Evolutionary conservation across 352 stramenopile genomes (phyloP), one percentile per base, ranked within the genome.

Genomic region (Globisporangium orthogonon): DNA sequence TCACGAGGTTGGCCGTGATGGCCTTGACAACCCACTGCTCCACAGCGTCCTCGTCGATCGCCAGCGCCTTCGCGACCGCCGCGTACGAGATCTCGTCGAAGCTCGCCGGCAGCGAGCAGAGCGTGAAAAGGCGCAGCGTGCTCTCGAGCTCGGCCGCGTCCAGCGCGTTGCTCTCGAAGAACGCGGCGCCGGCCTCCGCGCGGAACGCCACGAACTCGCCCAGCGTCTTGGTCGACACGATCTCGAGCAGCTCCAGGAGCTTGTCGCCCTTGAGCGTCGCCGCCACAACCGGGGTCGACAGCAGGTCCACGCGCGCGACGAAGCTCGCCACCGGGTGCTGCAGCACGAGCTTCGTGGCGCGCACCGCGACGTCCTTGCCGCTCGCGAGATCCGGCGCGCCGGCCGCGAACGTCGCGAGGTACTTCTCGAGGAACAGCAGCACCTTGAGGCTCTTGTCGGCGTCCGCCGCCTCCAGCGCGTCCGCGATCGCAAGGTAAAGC

Each of bases 21-120:
- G 89, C 92, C 50, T 83, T 83, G 62, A 98, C 95, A 50, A 98
- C 87, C 91, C 91, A 98, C 63, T 90, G 86, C 74, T 98, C 94
- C 23, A 98, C 90, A 28, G 97, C 83, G 45, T 85, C 70, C 40
- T 91, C 79, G 33, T 83, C 56, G 50, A 97, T 81, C 37, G 88
- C 78, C 31, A 98, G 69, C 48, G 78, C 89, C 13, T 71, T 66
- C 1, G 90, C 89, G 50, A 98, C 85, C 17, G 82, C 72, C 55
- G 74, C 72, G 73, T 97, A 98, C 54, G 89, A 67, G 54, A 98
- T 91, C 68, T 96, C 87, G 62, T 97, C 86, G 61, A 97, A 95
- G 55, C 94, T 85, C 28, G 86, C 85, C 31, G 91, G 89, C 60
- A 97, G 67, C 60, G 87, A 83, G 63, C 92, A 97, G 13, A 98